Percentiles rank a stretch among this genome's conserved stretches.
Evolutionary conservation across 192 early-diverging fungal species (phyloP).

Genomic region (Linnemannia hyalina): DNA sequence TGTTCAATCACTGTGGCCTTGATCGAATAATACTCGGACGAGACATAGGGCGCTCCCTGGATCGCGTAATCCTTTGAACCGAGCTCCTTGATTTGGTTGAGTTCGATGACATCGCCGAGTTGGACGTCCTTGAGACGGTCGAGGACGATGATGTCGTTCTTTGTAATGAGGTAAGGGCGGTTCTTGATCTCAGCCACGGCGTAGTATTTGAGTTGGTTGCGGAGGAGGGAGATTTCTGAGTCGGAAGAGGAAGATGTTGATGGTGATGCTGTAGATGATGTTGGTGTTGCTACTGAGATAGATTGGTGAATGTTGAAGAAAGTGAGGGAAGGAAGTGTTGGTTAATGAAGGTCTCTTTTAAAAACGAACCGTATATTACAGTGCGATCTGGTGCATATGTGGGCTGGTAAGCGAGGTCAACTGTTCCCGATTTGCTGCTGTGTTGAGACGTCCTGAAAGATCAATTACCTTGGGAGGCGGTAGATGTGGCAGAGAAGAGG

Average conservation of each 20-base stretch:
- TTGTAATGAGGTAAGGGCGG: slow-evolving; percentile 88
- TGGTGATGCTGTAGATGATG: slow-evolving; percentile 17
- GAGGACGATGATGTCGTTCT: slow-evolving; percentile 90
- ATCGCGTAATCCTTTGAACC: slow-evolving; percentile 87
- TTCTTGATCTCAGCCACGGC: slow-evolving; percentile 91
- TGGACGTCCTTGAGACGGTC: slow-evolving; percentile 86
- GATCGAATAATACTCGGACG: slow-evolving; percentile 78
- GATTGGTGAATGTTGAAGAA: not conserved
- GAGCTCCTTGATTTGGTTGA: slow-evolving; percentile 91
- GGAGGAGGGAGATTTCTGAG: slow-evolving; percentile 58
- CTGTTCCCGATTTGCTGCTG: not conserved
- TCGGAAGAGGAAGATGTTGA: not conserved
- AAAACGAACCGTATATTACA: not conserved
- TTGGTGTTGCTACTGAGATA: slow-evolving; percentile 10
- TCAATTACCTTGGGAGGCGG: slow-evolving; percentile 31
- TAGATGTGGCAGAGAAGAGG: slow-evolving; percentile 16
- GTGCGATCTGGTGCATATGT: not conserved
- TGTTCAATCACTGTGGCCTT: slow-evolving; percentile 94
- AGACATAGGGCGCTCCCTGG: slow-evolving; percentile 87
- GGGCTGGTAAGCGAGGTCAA: no score
- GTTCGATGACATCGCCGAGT: slow-evolving; percentile 88
- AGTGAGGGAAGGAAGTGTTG: not conserved
- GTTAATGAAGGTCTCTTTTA: not conserved
- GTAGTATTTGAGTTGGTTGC: slow-evolving; percentile 79
- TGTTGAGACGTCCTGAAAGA: not conserved